Base-by-base conservation (phyloP, 768 basidiomycete species). In the Hydnum rufescens region DNA sequence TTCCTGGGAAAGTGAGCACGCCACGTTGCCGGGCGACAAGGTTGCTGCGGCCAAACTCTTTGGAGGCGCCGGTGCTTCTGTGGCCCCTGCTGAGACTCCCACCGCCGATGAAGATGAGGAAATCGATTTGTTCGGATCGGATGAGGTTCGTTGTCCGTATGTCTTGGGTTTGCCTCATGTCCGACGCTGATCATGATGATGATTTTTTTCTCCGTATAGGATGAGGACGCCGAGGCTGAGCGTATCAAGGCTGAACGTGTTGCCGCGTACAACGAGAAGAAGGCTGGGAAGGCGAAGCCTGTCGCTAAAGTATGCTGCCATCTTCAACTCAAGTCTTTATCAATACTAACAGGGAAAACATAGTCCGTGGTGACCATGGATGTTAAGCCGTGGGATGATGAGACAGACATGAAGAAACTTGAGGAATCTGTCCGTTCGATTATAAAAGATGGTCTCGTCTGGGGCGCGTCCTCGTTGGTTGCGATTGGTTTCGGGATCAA, bases 361-460 rank as follows among this genome's bases (percentile, higher is more conserved):
- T 66, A 96, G 89, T 97, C 95, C 59, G 79, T 99, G 56, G 95
- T 99, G 49, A 99, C 93, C 46, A 70, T 97, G 60, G 93, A 97
- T 59, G 90, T 99, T 57, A 99, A 99, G 70, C 92, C 93, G 36
- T 95, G 90, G 93, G 93, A 97, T 65, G 93, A 97, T 64, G 90
- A 95, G 71, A 99, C 95, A 49, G 88, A 96, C 67, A 92, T 99
- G 92, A 74, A 63, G 42, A 83, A 71, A 49, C 72, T 97, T 60
- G 93, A 97, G 68, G 66, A 71, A 16, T 62, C 74, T 39, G 93
- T 97, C 52, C 79, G 95, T 55, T 78, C 86, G 22, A 78, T 97
- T 60, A 75, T 85, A 66, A 70, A 76, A 70, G 80, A 83, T 36
- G 95, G 95, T 63, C 82, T 99, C 54, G 75, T 96, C 48, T 99